Conservation (phyloP, 768 basidiomycete species). For the Termitomyces heimii region DNA sequence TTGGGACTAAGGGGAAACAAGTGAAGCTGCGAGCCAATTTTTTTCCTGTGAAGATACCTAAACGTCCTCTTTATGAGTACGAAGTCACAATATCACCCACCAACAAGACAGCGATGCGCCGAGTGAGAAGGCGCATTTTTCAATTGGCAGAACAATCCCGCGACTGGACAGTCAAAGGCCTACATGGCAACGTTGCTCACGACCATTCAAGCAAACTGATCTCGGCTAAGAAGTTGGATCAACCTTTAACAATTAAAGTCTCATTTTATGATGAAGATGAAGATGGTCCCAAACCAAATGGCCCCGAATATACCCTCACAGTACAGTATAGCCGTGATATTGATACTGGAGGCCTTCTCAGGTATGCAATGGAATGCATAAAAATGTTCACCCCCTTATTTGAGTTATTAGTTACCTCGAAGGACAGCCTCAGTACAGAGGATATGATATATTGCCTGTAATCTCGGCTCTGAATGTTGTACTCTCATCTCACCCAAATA, state of each 20-base stretch:
- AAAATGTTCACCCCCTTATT: constrained; percentile 24
- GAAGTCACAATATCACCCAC: constrained; percentile 48
- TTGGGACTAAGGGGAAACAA: constrained; percentile 41
- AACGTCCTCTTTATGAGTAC: constrained; percentile 54
- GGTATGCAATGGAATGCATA: constrained; percentile 22
- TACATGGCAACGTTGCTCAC: constrained; percentile 47
- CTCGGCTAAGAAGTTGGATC: constrained; percentile 36
- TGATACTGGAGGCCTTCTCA: constrained; percentile 44
- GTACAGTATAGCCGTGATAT: constrained; percentile 38
- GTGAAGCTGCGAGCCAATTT: constrained; percentile 62
- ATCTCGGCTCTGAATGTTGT: constrained; percentile 64
- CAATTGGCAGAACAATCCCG: constrained; percentile 50
- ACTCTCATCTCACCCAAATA: constrained; percentile 48
- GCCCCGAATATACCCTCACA: constrained; percentile 42
- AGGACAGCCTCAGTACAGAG: constrained; percentile 48
- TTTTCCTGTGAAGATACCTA: constrained; percentile 52
- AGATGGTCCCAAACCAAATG: constrained; percentile 32
- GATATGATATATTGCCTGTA: constrained; percentile 51
- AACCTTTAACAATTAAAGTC: constrained; percentile 38
- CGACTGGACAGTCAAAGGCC: constrained; percentile 45
- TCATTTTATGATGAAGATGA: constrained; percentile 49
- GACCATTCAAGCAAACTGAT: constrained; percentile 50
- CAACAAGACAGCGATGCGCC: constrained; percentile 41
- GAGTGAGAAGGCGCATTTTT: constrained; percentile 56
- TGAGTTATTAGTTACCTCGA: constrained; percentile 42